Evolutionary conservation across 2,329 filamentous ascomycete species (phyloP).

Genomic region (Pyrenochaeta sp.): DNA sequence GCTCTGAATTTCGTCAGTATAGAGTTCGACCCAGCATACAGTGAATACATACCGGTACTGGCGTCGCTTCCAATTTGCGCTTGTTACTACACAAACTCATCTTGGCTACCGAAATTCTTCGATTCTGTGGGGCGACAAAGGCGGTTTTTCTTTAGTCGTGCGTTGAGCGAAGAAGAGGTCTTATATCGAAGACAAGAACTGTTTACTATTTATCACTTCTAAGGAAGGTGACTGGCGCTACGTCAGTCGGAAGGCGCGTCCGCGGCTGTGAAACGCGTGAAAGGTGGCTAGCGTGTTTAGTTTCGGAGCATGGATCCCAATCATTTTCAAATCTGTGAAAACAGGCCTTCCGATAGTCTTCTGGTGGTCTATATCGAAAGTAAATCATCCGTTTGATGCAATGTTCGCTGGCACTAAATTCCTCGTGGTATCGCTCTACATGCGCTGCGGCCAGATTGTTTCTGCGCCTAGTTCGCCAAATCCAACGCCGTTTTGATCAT

Average conservation of each 20-base stretch:
- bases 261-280: constrained; percentile 10
- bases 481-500: neutral
- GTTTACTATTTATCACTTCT: constrained; percentile 12
- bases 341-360: neutral
- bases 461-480: neutral
- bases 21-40: neutral
- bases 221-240: constrained; percentile 6
- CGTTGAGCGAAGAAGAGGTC: neutral
- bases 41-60: constrained; percentile 9
- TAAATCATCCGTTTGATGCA: neutral
- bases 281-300: constrained; percentile 18
- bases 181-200: neutral
- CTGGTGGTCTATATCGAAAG: neutral
- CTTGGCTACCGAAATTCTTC: neutral
- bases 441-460: neutral
- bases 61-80: constrained; percentile 1
- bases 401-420: neutral
- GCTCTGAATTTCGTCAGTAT: constrained; percentile 1
- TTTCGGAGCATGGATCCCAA: constrained; percentile 8
- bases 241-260: constrained; percentile 12
- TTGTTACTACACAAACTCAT: neutral
- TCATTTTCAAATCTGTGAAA: neutral
- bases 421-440: constrained; percentile 17
- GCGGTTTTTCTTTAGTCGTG: too few relatives aligned
- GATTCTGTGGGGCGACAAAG: too few relatives aligned